These are phyloP conservation scores for Macadamia tetraphylla DNA, from an alignment of 164 flowering plant species.

Conservation along the genomic window DNA sequence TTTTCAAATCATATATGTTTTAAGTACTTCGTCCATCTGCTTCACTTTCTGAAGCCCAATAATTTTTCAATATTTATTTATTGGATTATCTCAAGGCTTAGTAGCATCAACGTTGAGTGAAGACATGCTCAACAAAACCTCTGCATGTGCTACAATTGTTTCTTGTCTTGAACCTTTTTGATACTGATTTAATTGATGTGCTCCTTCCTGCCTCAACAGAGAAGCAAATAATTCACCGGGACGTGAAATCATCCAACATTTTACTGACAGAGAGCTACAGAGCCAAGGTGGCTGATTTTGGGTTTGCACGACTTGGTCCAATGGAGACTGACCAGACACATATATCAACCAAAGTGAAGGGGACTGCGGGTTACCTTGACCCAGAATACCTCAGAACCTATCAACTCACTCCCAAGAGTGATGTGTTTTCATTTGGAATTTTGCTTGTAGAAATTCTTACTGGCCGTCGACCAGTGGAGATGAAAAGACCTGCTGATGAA, in stretches of 20 bases:
- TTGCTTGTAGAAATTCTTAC: conserved; percentile 78
- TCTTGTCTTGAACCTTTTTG: conserved; percentile 1
- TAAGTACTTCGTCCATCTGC: too few species aligned
- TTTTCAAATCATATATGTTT: too few species aligned
- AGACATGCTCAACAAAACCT: too few species aligned
- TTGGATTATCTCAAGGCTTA: too few species aligned
- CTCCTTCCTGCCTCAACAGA: conserved; percentile 33
- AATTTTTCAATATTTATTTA: too few species aligned
- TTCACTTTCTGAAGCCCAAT: too few species aligned
- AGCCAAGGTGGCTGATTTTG: conserved; percentile 98
- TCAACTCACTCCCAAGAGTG: conserved; percentile 87
- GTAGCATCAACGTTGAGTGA: too few species aligned
- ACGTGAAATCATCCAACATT: conserved; percentile 94
- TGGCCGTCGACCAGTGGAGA: conserved; percentile 88
- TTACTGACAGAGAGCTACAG: conserved; percentile 75
- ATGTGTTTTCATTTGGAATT: conserved; percentile 92
- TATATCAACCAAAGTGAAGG: conserved; percentile 83
- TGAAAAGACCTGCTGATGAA: conserved; percentile 51
- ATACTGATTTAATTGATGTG: not conserved
- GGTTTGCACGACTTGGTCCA: conserved; percentile 89
- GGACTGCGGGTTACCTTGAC: conserved; percentile 94
- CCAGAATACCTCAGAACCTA: conserved; percentile 91
- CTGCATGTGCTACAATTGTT: too few species aligned
- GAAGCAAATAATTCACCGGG: conserved; percentile 91
- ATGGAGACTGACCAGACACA: conserved; percentile 63